Evolutionary conservation across 352 stramenopile genomes (phyloP).

Genomic region (Phytophthora nicotianae): DNA sequence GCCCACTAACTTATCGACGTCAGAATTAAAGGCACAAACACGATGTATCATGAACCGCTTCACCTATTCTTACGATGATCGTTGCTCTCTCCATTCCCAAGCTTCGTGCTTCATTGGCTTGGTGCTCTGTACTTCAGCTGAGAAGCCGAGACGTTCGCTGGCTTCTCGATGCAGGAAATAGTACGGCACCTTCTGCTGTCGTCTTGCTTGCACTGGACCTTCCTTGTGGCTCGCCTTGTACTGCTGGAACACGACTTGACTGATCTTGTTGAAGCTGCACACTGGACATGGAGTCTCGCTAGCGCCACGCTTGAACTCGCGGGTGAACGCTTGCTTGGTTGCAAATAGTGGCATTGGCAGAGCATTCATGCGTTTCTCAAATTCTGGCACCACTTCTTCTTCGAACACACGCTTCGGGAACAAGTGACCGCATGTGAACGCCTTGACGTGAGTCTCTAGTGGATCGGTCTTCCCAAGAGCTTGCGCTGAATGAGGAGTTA

Average conservation of each 20-base stretch:
- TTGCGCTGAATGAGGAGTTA: constrained; percentile 68
- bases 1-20: constrained; percentile 60
- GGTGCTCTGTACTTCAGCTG: constrained; percentile 8
- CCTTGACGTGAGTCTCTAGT: constrained; percentile 87
- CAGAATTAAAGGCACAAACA: constrained; percentile 30
- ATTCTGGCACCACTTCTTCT: constrained; percentile 81
- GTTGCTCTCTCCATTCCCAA: constrained; percentile 51
- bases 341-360: constrained; percentile 61
- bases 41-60: constrained; percentile 32
- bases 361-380: constrained; percentile 80
- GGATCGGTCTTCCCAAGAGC: constrained; percentile 82
- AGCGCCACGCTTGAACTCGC: constrained; percentile 63
- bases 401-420: constrained; percentile 89
- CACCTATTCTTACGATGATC: constrained; percentile 8
- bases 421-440: constrained; percentile 82
- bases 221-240: constrained; percentile 9
- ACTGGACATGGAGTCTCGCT: constrained; percentile 83
- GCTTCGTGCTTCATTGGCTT: constrained; percentile 40
- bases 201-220: background rate
- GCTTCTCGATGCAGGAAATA: constrained; percentile 68
- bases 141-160: constrained; percentile 38
- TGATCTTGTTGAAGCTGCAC: constrained; percentile 85
- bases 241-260: constrained; percentile 53
- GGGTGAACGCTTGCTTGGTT: constrained; percentile 68
- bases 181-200: constrained; percentile 27